phyloP scores from a whole-genome alignment of 2,329 filamentous ascomycete genomes.

The Sclerotinia sclerotiorum region DNA sequence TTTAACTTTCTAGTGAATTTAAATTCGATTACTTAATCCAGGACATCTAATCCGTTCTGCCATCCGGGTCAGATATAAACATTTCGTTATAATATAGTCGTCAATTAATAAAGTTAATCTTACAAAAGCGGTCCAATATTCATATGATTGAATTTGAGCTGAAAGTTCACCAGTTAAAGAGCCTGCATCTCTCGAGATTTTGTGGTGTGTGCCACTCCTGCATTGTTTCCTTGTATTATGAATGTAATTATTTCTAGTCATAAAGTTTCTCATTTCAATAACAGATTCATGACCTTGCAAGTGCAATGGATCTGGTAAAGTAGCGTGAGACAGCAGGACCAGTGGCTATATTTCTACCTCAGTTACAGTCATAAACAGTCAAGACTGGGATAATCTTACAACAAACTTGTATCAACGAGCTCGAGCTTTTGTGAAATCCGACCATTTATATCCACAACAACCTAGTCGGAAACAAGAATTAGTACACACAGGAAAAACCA shows the following conservation, averaged over 20 bases:
- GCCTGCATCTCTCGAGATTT: too few relatives aligned
- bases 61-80: too few relatives aligned
- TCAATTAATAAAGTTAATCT: too few relatives aligned
- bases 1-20: too few relatives aligned
- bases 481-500: background rate
- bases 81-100: too few relatives aligned
- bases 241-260: background rate
- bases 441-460: background rate
- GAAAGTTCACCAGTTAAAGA: too few relatives aligned
- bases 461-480: background rate
- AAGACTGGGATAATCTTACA: too few relatives aligned
- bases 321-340: background rate
- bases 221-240: background rate
- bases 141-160: too few relatives aligned
- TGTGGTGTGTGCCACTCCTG: too few relatives aligned
- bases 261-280: background rate
- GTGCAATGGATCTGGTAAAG: background rate
- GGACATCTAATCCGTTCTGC: too few relatives aligned
- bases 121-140: too few relatives aligned
- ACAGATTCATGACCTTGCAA: background rate
- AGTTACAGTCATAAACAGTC: background rate
- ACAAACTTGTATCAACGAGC: background rate
- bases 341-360: background rate
- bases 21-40: too few relatives aligned
- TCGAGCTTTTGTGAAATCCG: background rate